Evolutionary conservation across 345 rosid species (phyloP).

Genomic region (Citrus hindsii): DNA sequence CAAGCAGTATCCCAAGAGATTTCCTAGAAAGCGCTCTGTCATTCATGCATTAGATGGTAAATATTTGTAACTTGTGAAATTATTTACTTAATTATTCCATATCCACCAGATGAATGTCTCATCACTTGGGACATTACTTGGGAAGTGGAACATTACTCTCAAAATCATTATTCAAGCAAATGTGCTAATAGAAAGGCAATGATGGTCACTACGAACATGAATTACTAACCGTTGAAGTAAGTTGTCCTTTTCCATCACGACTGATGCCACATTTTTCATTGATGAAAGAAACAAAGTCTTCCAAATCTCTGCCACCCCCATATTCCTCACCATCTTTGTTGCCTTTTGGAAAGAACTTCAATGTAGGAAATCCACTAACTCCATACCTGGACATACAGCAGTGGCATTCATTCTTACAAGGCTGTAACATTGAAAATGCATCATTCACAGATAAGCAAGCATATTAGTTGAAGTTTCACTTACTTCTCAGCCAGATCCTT

Average conservation of each 20-base stretch:
- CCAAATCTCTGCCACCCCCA: conserved; percentile 86
- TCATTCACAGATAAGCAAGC: background rate
- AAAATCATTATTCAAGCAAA: background rate
- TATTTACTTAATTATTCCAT: background rate
- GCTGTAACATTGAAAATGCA: background rate
- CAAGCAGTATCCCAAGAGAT: background rate
- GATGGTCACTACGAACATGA: background rate
- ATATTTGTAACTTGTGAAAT: background rate
- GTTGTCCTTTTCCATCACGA: conserved; percentile 86
- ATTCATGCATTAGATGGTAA: background rate
- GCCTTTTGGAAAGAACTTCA: conserved; percentile 86
- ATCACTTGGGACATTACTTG: background rate
- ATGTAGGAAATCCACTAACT: conserved; percentile 88
- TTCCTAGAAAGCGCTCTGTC: background rate
- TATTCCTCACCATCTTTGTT: conserved; percentile 96
- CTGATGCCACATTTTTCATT: conserved; percentile 81
- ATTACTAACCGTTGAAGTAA: conserved; percentile 63
- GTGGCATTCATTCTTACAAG: background rate
- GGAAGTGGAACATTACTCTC: background rate
- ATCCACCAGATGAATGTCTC: background rate
- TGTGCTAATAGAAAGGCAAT: background rate
- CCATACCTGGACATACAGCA: conserved; percentile 52
- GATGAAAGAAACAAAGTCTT: conserved; percentile 81
- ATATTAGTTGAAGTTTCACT: conserved; percentile 14
- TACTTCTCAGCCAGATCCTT: conserved; percentile 80